Percentiles rank a stretch among this genome's conserved stretches.
phyloP scores from a whole-genome alignment of 495 filamentous ascomycete genomes.

The Penicillium samsonianum region DNA sequence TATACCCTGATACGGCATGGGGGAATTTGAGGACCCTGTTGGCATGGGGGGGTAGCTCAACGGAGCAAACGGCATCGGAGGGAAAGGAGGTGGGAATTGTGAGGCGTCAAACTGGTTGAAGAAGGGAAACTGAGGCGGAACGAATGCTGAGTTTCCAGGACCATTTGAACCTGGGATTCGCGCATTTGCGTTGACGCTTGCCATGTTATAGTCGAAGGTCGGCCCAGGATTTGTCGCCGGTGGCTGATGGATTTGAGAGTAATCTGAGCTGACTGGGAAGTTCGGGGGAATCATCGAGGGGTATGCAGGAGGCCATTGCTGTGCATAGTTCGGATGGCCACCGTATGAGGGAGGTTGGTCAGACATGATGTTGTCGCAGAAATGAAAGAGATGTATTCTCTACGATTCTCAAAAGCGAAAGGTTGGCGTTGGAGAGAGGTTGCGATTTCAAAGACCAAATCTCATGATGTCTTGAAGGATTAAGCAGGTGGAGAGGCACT shows the following conservation, averaged over 20 bases:
- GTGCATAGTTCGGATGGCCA: conserved; percentile 35
- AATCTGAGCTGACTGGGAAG: conserved; percentile 25
- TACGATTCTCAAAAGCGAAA: not conserved
- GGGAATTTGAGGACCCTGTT: conserved; percentile 17
- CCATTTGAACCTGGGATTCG: conserved; percentile 29
- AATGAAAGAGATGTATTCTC: not conserved
- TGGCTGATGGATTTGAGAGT: conserved; percentile 13
- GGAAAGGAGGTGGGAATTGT: conserved; percentile 31
- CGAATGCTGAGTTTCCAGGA: conserved; percentile 24
- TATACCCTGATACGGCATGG: conserved; percentile 3
- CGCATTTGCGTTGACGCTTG: conserved; percentile 31
- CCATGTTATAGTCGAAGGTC: conserved; percentile 26
- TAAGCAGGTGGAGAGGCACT: not conserved
- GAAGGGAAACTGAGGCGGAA: conserved; percentile 38
- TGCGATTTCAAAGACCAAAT: conserved; percentile 4
- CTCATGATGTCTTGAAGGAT: conserved; percentile 6
- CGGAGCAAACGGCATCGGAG: conserved; percentile 29
- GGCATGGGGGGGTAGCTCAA: conserved; percentile 27
- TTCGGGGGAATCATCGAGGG: conserved; percentile 28
- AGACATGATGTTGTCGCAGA: conserved; percentile 44
- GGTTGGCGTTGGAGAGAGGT: not conserved
- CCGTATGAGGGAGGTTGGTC: conserved; percentile 57
- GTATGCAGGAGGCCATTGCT: conserved; percentile 37
- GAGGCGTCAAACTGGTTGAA: conserved; percentile 31
- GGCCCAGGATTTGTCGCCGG: conserved; percentile 10